Evolutionary conservation across 208 protist species (phyloP).

Genomic region (Angomonas ambiguus): DNA sequence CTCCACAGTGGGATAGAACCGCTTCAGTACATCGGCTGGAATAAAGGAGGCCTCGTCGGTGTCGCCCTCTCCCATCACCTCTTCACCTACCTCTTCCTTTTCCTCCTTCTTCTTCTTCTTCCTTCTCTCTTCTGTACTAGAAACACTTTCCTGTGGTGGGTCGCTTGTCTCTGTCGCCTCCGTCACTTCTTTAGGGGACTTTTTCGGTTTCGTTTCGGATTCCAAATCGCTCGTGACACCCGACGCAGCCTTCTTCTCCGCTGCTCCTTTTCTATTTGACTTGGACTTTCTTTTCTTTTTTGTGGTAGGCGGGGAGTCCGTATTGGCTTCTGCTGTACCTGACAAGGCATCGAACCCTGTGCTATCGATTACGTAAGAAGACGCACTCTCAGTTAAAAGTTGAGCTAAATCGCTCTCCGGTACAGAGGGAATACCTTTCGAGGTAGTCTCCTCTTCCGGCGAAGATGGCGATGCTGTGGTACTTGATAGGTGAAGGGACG

Average conservation of each 20-base stretch:
- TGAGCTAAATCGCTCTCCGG: no score
- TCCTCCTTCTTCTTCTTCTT: not conserved
- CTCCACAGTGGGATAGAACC: not conserved
- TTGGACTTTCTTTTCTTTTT: not conserved
- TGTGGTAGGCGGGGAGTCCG: not conserved
- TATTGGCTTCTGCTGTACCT: not conserved
- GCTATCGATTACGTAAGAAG: no score
- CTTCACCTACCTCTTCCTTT: not conserved
- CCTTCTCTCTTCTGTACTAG: not conserved
- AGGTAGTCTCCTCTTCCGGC: no score
- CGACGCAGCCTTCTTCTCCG: not conserved
- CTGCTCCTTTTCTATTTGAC: not conserved
- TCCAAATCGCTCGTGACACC: not conserved
- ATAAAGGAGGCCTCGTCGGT: not conserved
- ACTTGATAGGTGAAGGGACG: no score
- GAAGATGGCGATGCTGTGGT: no score
- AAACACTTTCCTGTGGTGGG: not conserved
- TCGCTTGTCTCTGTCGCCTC: not conserved
- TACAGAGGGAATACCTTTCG: no score
- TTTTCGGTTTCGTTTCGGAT: not conserved
- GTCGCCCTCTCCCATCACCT: not conserved
- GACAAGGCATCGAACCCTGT: not conserved
- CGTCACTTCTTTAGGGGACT: not conserved
- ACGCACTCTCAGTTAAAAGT: no score
- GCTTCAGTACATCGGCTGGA: conserved; percentile 1